Evolutionary conservation across 257 asterid genomes (phyloP).

Genomic region (Lycium barbarum): DNA sequence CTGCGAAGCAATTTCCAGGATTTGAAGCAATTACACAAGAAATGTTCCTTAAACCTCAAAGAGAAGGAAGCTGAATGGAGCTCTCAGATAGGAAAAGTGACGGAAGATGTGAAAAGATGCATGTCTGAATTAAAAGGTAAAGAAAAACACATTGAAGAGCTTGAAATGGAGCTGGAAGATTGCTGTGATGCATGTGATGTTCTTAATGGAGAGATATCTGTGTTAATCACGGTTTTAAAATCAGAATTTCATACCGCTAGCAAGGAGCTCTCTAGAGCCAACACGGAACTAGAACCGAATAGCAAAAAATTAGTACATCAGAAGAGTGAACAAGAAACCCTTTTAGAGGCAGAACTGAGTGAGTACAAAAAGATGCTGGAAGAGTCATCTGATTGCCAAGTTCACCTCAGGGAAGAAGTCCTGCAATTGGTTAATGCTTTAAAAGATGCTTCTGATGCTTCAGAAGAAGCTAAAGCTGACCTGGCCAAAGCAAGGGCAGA

Average conservation of each 20-base stretch:
- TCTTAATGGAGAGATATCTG: conserved; percentile 62
- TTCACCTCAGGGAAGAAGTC: conserved; percentile 55
- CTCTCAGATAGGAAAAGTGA: conserved; percentile 53
- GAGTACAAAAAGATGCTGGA: conserved; percentile 47
- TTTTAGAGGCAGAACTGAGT: conserved; percentile 46
- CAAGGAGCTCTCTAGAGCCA: not conserved
- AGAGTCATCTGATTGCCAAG: conserved; percentile 49
- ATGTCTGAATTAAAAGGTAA: conserved; percentile 52
- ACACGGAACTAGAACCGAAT: conserved; percentile 36
- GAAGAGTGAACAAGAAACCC: conserved; percentile 53
- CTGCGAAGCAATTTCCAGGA: conserved; percentile 67
- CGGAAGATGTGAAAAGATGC: conserved; percentile 52
- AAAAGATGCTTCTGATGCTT: conserved; percentile 54
- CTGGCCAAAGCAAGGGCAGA: conserved; percentile 63
- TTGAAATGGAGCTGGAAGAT: conserved; percentile 62
- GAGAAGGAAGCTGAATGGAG: conserved; percentile 73
- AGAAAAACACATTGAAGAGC: conserved; percentile 51
- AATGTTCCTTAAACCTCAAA: conserved; percentile 57
- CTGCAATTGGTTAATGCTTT: conserved; percentile 54
- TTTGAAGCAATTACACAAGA: conserved; percentile 66
- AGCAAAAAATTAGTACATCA: conserved; percentile 52
- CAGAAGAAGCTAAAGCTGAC: conserved; percentile 68
- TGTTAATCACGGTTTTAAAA: conserved; percentile 60
- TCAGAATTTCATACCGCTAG: conserved; percentile 58
- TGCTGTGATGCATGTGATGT: conserved; percentile 56